Evolutionary conservation across 768 basidiomycete genomes (phyloP).

Genomic region (Lactarius sp.): DNA sequence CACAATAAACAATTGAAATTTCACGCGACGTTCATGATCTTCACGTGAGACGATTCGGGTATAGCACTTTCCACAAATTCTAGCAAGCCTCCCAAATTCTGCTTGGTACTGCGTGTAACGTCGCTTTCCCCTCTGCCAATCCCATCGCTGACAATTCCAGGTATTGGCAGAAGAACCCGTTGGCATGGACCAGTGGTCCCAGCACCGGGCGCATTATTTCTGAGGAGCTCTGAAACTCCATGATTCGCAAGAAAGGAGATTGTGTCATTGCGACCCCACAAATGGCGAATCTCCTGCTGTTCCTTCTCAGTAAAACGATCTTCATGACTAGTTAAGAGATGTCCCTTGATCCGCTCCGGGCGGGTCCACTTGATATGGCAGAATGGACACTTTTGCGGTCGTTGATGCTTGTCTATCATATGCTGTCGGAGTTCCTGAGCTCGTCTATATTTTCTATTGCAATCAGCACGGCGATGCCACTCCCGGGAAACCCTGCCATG

Average conservation of each 20-base stretch:
- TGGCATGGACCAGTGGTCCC: neutral
- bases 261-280: neutral
- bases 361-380: slow-evolving; percentile 3
- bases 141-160: too few relatives aligned
- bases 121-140: neutral
- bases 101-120: neutral
- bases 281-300: neutral
- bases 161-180: neutral
- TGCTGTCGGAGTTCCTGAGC: slow-evolving; percentile 3
- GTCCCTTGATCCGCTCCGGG: neutral
- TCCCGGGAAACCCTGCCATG: neutral
- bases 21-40: too few relatives aligned
- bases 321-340: neutral
- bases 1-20: too few relatives aligned
- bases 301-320: neutral
- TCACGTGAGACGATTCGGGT: too few relatives aligned
- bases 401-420: neutral
- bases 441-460: neutral
- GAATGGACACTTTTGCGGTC: neutral
- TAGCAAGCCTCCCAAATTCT: neutral
- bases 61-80: too few relatives aligned
- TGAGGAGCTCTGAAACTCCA: neutral
- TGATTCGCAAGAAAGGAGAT: neutral
- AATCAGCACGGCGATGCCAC: neutral
- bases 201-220: neutral